These are phyloP conservation scores for Fusarium nodosum DNA, from an alignment of 2,329 filamentous ascomycete genomes.

Conservation along the genomic window DNA sequence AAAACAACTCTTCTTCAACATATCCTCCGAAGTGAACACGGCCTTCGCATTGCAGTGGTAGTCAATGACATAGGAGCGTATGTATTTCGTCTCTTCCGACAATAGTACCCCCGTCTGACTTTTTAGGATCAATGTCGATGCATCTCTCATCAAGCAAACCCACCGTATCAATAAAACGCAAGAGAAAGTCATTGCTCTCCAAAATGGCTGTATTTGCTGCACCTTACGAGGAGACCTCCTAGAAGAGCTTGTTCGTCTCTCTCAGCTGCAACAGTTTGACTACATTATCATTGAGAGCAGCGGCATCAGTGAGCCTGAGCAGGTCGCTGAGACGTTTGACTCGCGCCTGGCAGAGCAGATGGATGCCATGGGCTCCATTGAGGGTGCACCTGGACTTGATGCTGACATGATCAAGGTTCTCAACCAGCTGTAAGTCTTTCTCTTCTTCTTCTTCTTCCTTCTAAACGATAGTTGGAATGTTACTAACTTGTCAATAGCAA, in stretches of 20 bases:
- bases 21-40: constrained; percentile 76
- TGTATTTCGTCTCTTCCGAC: constrained; percentile 28
- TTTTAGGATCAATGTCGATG: constrained; percentile 73
- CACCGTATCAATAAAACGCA: constrained; percentile 70
- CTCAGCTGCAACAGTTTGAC: constrained; percentile 73
- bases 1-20: constrained; percentile 80
- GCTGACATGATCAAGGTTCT: constrained; percentile 55
- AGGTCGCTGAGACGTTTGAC: constrained; percentile 81
- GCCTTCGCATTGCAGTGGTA: constrained; percentile 77
- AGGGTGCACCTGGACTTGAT: constrained; percentile 52
- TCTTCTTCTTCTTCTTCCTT: neutral
- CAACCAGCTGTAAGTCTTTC: constrained; percentile 52
- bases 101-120: neutral
- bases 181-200: constrained; percentile 75
- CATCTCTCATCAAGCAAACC: constrained; percentile 68
- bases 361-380: constrained; percentile 52
- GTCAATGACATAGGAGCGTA: constrained; percentile 79
- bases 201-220: constrained; percentile 83
- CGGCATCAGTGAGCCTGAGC: constrained; percentile 79
- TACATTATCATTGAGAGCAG: constrained; percentile 80
- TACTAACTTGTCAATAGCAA: constrained; percentile 52
- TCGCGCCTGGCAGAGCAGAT: constrained; percentile 65
- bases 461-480: neutral
- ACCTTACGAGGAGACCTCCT: constrained; percentile 79
- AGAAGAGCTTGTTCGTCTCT: constrained; percentile 74